These are phyloP conservation scores for Acer campestre DNA, from an alignment of 345 rosid species.

Conservation along the genomic window DNA sequence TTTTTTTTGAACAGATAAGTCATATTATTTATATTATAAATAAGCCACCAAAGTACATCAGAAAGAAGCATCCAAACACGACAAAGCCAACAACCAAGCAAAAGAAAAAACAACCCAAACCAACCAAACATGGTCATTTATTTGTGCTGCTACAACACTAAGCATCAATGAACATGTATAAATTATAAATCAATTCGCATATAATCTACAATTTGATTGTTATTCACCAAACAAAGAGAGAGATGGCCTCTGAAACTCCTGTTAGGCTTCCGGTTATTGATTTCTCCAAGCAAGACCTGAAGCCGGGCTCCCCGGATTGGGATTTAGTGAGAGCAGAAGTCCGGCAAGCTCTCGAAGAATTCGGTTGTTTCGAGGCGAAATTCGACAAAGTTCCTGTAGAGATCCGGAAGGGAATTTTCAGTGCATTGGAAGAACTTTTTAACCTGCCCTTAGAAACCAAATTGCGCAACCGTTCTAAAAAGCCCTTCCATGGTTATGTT, in stretches of 20 bases:
- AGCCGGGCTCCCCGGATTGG: conserved; percentile 51
- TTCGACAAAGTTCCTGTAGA: conserved; percentile 42
- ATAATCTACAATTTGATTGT: background rate
- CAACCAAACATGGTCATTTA: background rate
- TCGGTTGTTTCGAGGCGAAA: conserved; percentile 69
- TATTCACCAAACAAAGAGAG: background rate
- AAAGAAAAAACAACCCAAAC: too few relatives aligned
- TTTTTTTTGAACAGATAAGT: too few relatives aligned
- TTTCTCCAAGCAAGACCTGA: conserved; percentile 40
- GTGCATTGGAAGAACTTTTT: conserved; percentile 51
- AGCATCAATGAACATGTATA: background rate
- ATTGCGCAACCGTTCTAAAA: conserved; percentile 42
- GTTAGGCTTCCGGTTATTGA: conserved; percentile 42
- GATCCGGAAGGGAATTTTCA: conserved; percentile 34
- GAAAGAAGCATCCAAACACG: too few relatives aligned
- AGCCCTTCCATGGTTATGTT: conserved; percentile 59
- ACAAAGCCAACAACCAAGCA: too few relatives aligned
- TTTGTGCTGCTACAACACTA: background rate
- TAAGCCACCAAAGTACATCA: too few relatives aligned
- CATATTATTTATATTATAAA: too few relatives aligned
- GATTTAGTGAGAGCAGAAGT: conserved; percentile 37
- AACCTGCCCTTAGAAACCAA: conserved; percentile 56
- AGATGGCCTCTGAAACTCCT: conserved; percentile 45
- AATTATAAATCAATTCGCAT: background rate
- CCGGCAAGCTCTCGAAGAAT: conserved; percentile 49